Evolutionary conservation across 371 early-diverging fungal species (phyloP).

Genomic region (Encephalitozoon cuniculi): DNA sequence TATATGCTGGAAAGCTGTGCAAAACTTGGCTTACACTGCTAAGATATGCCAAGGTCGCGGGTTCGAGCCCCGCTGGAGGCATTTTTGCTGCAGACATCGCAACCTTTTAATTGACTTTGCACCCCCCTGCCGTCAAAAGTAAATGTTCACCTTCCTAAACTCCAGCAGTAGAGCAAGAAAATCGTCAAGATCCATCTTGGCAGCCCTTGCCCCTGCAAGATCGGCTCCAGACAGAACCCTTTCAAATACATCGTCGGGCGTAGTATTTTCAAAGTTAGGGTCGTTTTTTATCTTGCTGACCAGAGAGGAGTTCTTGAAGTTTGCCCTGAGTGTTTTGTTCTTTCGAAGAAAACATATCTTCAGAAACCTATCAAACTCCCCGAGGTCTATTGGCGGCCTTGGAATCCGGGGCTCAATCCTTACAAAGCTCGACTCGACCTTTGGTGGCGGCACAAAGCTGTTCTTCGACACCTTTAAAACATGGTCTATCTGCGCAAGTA

Average conservation of each 20-base stretch:
- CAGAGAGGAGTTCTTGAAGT: constrained; percentile 71
- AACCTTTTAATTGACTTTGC: not conserved
- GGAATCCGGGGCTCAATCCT: constrained; percentile 82
- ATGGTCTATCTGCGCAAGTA: constrained; percentile 84
- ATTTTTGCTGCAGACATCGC: not conserved
- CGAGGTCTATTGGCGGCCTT: constrained; percentile 79
- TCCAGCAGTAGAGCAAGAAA: constrained; percentile 64
- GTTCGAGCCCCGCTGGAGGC: constrained; percentile 47
- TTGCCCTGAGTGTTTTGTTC: constrained; percentile 83
- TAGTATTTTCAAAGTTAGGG: constrained; percentile 64
- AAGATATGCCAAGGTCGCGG: constrained; percentile 48
- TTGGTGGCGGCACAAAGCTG: constrained; percentile 95
- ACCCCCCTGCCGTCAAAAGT: constrained; percentile 7
- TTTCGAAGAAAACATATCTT: constrained; percentile 85
- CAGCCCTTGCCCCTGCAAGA: constrained; percentile 69
- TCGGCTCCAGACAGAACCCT: constrained; percentile 24
- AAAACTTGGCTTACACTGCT: constrained; percentile 6
- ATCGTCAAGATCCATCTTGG: constrained; percentile 80
- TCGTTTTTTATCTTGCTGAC: constrained; percentile 61
- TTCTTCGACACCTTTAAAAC: constrained; percentile 88
- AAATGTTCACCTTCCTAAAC: constrained; percentile 57
- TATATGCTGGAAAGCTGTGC: constrained; percentile 41
- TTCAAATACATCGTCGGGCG: constrained; percentile 28
- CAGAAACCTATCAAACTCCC: constrained; percentile 91
- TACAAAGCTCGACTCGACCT: constrained; percentile 89